Base-by-base conservation (phyloP, 2,329 filamentous ascomycete species). In the Verticillium isaacii region DNA sequence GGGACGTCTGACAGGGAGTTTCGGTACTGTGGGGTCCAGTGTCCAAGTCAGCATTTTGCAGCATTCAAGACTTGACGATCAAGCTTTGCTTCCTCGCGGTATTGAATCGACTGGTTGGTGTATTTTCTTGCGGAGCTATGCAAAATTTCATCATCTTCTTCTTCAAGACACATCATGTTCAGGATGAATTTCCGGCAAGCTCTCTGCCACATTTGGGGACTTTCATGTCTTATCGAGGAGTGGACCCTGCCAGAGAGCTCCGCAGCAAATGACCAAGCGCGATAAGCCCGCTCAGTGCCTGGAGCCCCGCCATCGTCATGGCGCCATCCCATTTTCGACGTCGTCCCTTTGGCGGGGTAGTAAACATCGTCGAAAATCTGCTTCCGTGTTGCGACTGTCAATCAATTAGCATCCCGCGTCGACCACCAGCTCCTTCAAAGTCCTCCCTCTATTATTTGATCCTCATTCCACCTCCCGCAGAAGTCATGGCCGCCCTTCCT, bases 401-500 rank as follows among this genome's bases (percentile, higher is more conserved):
- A 50, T 23, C 45, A n/a, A 50, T 50, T 50, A n/a, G 45, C 45
- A 23, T 50, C n/a, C 19, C 6, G 3, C 2, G 23, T 58, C 14
- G n/a, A n/a, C 9, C 2, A 50, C 3, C 14, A 39, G 32, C 19
- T 50, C 39, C 11, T 32, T 17, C 23, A 14, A 32, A 23, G 45
- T 11, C n/a, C 45, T 50, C 19, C 23, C 19, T 50, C 9, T 23
- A 11, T 23, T 23, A 6, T 4, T n/a, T 9, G 19, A 9, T 2
- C 45, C n/a, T 6, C 12, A n/a, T 19, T 23, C 4, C n/a, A 50
- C 23, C 54, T 17, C 29, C 54, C 12, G 6, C 29, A 32, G 14
- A 17, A 32, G 73, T 67, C 64, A 86, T 84, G 84, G 72, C 78
- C 63, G 75, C 75, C 65, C 84, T 88, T 64, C 85, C 85, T 7